Conservation (phyloP, 768 basidiomycete genomes). For the Trametes villosa region DNA sequence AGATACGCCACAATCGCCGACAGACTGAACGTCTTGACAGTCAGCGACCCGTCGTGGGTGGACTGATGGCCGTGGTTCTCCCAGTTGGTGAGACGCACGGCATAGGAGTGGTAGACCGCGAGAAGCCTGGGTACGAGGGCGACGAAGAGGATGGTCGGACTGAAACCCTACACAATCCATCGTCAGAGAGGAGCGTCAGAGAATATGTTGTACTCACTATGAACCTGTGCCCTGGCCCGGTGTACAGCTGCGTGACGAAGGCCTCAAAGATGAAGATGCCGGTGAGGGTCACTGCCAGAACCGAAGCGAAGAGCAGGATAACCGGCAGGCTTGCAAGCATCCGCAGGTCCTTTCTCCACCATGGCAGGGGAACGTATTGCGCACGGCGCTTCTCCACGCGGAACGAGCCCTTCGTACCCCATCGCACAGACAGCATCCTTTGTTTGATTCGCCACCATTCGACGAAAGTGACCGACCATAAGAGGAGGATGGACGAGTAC, state of each 20-base stretch:
- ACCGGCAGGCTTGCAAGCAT: slow-evolving; percentile 72
- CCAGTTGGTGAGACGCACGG: slow-evolving; percentile 76
- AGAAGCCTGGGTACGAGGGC: slow-evolving; percentile 81
- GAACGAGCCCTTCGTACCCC: slow-evolving; percentile 79
- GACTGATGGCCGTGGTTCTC: slow-evolving; percentile 90
- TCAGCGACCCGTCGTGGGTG: slow-evolving; percentile 76
- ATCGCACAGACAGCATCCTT: slow-evolving; percentile 78
- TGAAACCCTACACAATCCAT: slow-evolving; percentile 56
- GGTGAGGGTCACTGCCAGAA: slow-evolving; percentile 73
- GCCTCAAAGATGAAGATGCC: slow-evolving; percentile 88
- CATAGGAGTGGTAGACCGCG: slow-evolving; percentile 69
- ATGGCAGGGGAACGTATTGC: slow-evolving; percentile 53
- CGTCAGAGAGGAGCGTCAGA: neutral
- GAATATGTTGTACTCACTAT: slow-evolving; percentile 57
- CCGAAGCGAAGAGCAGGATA: slow-evolving; percentile 70
- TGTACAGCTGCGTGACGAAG: slow-evolving; percentile 86
- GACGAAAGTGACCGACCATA: slow-evolving; percentile 87
- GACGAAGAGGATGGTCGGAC: slow-evolving; percentile 84
- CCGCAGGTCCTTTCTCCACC: slow-evolving; percentile 77
- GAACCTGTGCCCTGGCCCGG: slow-evolving; percentile 79
- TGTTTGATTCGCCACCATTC: slow-evolving; percentile 93
- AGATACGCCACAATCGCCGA: slow-evolving; percentile 90
- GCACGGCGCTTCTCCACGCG: slow-evolving; percentile 75
- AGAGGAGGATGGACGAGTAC: slow-evolving; percentile 75
- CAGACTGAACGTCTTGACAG: slow-evolving; percentile 89